Conservation (phyloP, 1,284 basidiomycete genomes). For the Rhodotorula mucilaginosa region DNA sequence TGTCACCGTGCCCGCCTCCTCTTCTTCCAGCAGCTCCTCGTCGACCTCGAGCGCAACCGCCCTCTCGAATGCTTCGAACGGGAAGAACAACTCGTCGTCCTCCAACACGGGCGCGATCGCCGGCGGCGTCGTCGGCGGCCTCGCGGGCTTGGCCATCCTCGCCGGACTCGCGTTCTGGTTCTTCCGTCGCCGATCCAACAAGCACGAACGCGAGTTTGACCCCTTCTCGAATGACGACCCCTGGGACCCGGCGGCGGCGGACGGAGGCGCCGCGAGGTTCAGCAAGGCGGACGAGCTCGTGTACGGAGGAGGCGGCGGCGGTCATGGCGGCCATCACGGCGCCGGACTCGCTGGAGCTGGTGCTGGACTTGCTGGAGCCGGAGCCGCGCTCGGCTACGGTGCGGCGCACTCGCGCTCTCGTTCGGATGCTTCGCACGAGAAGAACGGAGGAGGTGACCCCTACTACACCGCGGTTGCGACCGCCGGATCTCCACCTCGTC, state of each 20-base stretch:
- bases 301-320: neutral
- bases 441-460: neutral
- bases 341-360: neutral
- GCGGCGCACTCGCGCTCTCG: neutral
- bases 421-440: neutral
- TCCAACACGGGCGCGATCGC: constrained; percentile 49
- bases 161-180: constrained; percentile 45
- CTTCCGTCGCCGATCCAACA: constrained; percentile 42
- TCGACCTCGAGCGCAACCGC: constrained; percentile 6
- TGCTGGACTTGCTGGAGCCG: neutral
- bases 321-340: too few relatives aligned
- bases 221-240: constrained; percentile 12
- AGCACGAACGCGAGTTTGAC: constrained; percentile 11
- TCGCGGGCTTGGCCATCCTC: constrained; percentile 47
- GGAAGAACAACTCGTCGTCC: neutral
- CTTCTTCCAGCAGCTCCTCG: constrained; percentile 5
- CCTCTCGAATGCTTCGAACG: neutral
- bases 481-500: constrained; percentile 4
- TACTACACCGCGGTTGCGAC: constrained; percentile 5
- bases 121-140: constrained; percentile 49
- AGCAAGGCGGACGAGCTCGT: constrained; percentile 1
- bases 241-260: constrained; percentile 14
- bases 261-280: neutral
- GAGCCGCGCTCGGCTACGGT: neutral
- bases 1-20: neutral